These are phyloP conservation scores for Gossypium bickii DNA, from an alignment of 345 rosid genomes.

Conservation along the genomic window DNA sequence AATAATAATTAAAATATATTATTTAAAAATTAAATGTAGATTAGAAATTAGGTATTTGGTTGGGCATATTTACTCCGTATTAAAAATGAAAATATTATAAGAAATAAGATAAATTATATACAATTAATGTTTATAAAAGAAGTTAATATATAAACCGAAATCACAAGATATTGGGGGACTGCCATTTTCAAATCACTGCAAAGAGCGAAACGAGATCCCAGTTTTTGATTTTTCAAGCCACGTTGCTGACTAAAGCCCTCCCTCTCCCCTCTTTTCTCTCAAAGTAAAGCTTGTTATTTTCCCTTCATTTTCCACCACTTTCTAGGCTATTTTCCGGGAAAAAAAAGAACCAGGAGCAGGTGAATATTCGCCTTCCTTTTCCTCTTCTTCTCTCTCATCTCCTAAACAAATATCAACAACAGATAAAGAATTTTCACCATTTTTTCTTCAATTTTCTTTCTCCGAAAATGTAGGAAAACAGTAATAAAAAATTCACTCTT, in stretches of 20 bases:
- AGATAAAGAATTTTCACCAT: background rate
- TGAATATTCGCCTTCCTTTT: conserved; percentile 5
- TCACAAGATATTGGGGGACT: background rate
- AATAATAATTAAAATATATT: too few relatives aligned
- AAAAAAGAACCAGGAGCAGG: conserved; percentile 34
- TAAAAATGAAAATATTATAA: too few relatives aligned
- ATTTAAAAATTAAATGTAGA: too few relatives aligned
- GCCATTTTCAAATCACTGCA: background rate
- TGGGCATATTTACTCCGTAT: too few relatives aligned
- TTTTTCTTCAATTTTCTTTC: background rate
- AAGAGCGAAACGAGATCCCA: background rate
- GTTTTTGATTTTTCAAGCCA: background rate
- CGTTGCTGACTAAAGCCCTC: background rate
- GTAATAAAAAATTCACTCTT: background rate
- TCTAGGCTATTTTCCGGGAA: conserved; percentile 38
- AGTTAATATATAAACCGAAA: background rate
- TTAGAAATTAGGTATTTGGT: too few relatives aligned
- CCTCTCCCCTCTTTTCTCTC: conserved; percentile 16
- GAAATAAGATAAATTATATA: too few relatives aligned
- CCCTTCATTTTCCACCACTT: conserved; percentile 23
- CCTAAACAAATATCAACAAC: background rate
- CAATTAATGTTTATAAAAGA: too few relatives aligned
- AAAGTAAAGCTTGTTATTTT: conserved; percentile 16
- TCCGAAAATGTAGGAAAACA: conserved; percentile 3
- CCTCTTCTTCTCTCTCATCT: background rate